Conservation (phyloP, 208 protist species). For the Lotmaria passim region DNA sequence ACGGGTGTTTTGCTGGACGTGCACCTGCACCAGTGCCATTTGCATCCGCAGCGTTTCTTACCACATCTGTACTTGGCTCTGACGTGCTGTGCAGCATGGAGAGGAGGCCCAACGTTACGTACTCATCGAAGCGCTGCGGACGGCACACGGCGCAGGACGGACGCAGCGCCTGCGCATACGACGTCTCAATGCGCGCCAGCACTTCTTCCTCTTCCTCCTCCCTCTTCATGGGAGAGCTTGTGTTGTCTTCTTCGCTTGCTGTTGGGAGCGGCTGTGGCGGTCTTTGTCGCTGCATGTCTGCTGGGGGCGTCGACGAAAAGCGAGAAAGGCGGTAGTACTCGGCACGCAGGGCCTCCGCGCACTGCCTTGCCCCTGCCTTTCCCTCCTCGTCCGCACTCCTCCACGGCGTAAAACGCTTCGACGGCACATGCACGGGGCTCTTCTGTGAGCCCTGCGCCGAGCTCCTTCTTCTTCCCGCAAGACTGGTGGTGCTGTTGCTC, state of each 20-base stretch:
- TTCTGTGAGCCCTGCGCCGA: background rate
- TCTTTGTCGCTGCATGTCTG: background rate
- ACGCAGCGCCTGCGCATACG: slow-evolving; percentile 25
- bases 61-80: background rate
- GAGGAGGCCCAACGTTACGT: slow-evolving; percentile 39
- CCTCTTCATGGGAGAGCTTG: no score
- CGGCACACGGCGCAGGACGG: slow-evolving; percentile 40
- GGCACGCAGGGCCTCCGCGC: slow-evolving; percentile 23
- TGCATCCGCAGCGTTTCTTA: background rate
- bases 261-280: no score
- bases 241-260: no score
- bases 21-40: background rate
- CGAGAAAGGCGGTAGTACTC: slow-evolving; percentile 33
- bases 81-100: slow-evolving; percentile 15
- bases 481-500: background rate
- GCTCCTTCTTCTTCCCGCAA: no score
- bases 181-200: background rate
- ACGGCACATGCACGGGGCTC: background rate
- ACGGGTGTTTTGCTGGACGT: background rate
- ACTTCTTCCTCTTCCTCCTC: background rate
- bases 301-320: background rate
- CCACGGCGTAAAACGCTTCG: background rate
- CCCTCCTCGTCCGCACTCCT: background rate
- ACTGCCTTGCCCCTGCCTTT: slow-evolving; percentile 7
- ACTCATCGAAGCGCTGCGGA: slow-evolving; percentile 34